Evolutionary conservation across 31 red algal species (phyloP), one percentile per base, ranked within the genome.

Genomic region (Odonthalia washingtoniensis): DNA sequence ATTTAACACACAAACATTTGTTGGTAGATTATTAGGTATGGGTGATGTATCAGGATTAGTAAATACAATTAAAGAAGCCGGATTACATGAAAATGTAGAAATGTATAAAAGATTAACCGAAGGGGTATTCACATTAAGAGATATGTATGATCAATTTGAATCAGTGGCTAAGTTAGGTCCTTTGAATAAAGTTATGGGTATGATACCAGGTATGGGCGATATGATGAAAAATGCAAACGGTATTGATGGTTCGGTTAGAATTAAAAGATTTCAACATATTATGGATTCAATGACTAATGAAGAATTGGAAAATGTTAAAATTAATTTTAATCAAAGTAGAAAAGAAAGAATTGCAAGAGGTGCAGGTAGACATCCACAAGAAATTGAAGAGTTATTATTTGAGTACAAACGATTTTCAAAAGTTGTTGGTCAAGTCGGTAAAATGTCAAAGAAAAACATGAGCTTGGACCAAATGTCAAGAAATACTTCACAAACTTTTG

Each of bases 231-330:
- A 92, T 18, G 76, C 82, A 40, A 92, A 97, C 31, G 89, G 91
- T 9, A 67, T 88, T 16, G 97, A 99, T 65, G 94, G 91, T 17
- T 89, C 88, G n/a, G 70, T 87, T 33, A 94, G 97, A 26, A 89
- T 96, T 32, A 87, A 92, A 70, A 70, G 84, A 4, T 96, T 99
- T 75, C 76, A 88, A 42, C 77, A 85, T 62, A 99, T 99, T 6
- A 96, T 99, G 94, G 95, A 99, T 84, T 91, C 91, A 3, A 96
- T 99, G 97, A 99, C 94, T 2, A 75, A 76, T 35, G 91, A 92
- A 14, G 97, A 99, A 81, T 78, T 99, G 66, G 97, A 99, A 64
- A 86, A 95, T 38, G 16, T 12, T 46, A 96, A 96, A 74, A 85
- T 99, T 60, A 82, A 73, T 33, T 98, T 90, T 46, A 92, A 66